phyloP scores from a whole-genome alignment of 768 basidiomycete species.

The Auricularia auricula-judae region DNA sequence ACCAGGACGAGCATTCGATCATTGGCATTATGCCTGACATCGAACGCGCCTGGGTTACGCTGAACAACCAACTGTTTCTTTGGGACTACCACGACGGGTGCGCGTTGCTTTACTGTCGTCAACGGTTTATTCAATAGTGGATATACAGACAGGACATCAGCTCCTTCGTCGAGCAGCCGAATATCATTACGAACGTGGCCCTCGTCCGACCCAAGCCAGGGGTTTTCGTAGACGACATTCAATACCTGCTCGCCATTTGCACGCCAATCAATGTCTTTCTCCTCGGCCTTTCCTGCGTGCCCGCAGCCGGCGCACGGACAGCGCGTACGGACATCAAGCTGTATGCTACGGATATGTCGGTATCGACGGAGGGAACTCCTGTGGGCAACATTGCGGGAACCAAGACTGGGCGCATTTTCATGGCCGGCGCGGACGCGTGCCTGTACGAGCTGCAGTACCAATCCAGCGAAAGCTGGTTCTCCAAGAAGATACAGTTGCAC shows the following conservation, averaged over 20 bases:
- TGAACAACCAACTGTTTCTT: constrained; percentile 86
- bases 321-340: constrained; percentile 68
- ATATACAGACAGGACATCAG: constrained; percentile 71
- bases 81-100: constrained; percentile 97
- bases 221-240: constrained; percentile 90
- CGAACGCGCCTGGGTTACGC: constrained; percentile 89
- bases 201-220: constrained; percentile 76
- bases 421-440: constrained; percentile 77
- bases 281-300: constrained; percentile 49
- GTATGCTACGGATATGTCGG: constrained; percentile 79
- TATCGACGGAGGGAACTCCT: constrained; percentile 61
- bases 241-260: constrained; percentile 78
- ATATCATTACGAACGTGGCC: constrained; percentile 81
- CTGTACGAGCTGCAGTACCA: constrained; percentile 91
- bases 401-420: constrained; percentile 78
- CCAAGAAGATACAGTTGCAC: constrained; percentile 70
- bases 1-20: constrained; percentile 3
- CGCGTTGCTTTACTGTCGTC: constrained; percentile 16
- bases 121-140: neutral
- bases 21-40: constrained; percentile 89
- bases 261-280: constrained; percentile 76
- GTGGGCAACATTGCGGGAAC: constrained; percentile 81
- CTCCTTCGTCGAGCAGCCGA: constrained; percentile 84
- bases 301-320: constrained; percentile 29
- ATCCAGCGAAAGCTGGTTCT: constrained; percentile 86